phyloP scores from a whole-genome alignment of 2,329 filamentous ascomycete species.

The Colletotrichum theobromicola region DNA sequence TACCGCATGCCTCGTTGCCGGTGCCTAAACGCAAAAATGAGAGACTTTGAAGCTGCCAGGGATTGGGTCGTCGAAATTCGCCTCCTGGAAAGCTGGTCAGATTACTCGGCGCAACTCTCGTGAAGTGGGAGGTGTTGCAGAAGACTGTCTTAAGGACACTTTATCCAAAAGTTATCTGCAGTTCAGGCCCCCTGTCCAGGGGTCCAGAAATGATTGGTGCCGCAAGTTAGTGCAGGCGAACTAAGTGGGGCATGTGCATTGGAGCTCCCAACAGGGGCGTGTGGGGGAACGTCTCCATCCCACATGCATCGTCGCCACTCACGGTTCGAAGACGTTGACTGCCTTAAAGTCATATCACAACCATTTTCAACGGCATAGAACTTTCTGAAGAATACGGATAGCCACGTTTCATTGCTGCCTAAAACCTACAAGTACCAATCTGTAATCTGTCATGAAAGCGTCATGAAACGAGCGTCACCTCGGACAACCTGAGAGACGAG shows the following conservation, averaged over 20 bases:
- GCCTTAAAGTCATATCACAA: not conserved
- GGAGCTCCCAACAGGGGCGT: conserved; percentile 8
- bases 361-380: not conserved
- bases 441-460: conserved; percentile 19
- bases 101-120: conserved; percentile 13
- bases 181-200: conserved; percentile 15
- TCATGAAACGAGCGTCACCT: conserved; percentile 14
- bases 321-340: not conserved
- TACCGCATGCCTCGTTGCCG: conserved; percentile 16
- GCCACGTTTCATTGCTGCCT: conserved; percentile 10
- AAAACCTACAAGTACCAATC: conserved; percentile 23
- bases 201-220: conserved; percentile 21
- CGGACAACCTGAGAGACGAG: conserved; percentile 5
- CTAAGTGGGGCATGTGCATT: conserved; percentile 4
- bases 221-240: not conserved
- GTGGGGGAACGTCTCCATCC: not conserved
- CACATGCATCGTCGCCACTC: not conserved
- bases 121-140: not conserved
- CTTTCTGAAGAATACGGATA: not conserved
- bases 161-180: conserved; percentile 23
- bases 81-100: conserved; percentile 9
- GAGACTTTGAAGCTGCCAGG: not conserved
- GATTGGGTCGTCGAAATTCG: not conserved
- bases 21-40: not conserved
- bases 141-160: conserved; percentile 22